phyloP scores from a whole-genome alignment of 495 filamentous ascomycete species.

The Antarctomyces pellizariae region DNA sequence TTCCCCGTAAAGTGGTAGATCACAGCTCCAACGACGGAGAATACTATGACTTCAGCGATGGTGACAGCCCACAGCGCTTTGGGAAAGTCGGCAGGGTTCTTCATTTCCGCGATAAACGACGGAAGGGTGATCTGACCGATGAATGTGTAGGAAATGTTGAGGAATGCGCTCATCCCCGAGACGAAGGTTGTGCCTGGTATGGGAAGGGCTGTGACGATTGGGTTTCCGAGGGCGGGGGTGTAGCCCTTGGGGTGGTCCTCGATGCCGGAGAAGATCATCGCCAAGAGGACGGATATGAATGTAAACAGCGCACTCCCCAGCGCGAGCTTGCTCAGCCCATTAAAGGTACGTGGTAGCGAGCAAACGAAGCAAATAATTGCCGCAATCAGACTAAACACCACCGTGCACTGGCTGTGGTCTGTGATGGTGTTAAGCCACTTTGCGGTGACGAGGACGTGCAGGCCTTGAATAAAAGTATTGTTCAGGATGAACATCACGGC shows the following conservation, averaged over 20 bases:
- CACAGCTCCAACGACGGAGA: slow-evolving; percentile 49
- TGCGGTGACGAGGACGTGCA: slow-evolving; percentile 58
- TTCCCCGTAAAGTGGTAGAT: slow-evolving; percentile 67
- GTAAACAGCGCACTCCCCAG: slow-evolving; percentile 61
- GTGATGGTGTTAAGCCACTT: slow-evolving; percentile 75
- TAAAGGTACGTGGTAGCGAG: slow-evolving; percentile 66
- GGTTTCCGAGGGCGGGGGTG: slow-evolving; percentile 27
- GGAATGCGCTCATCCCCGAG: slow-evolving; percentile 52
- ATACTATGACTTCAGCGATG: slow-evolving; percentile 62
- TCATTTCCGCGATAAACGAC: slow-evolving; percentile 85
- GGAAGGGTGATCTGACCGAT: slow-evolving; percentile 83
- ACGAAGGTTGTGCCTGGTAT: slow-evolving; percentile 55
- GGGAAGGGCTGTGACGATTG: slow-evolving; percentile 39
- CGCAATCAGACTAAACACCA: slow-evolving; percentile 47
- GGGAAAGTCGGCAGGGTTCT: slow-evolving; percentile 63
- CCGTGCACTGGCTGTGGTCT: slow-evolving; percentile 37
- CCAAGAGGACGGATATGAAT: slow-evolving; percentile 63
- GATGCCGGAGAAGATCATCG: slow-evolving; percentile 52
- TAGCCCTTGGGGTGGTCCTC: slow-evolving; percentile 43
- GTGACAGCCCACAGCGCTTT: slow-evolving; percentile 77
- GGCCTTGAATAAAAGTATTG: slow-evolving; percentile 71
- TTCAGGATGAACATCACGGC: slow-evolving; percentile 78
- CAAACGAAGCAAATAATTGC: slow-evolving; percentile 46
- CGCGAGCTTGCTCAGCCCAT: slow-evolving; percentile 48
- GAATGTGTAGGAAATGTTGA: slow-evolving; percentile 84